Evolutionary conservation across 176 grass and related monocot species (phyloP).

Genomic region (Thinopyrum elongatum): DNA sequence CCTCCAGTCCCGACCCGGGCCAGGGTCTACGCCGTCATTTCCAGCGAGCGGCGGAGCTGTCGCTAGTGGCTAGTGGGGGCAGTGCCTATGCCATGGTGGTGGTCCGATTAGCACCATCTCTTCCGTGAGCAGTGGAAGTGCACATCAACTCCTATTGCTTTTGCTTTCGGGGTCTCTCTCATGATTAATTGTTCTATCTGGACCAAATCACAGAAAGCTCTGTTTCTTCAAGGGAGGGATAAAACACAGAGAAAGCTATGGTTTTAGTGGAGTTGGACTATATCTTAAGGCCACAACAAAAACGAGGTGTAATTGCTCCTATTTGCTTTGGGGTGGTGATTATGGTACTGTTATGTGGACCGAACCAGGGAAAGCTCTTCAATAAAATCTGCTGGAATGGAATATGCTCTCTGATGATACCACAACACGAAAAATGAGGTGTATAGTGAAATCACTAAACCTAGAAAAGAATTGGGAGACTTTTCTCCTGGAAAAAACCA

Average conservation of each 20-base stretch:
- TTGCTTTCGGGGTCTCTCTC: background rate
- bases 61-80: background rate
- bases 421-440: background rate
- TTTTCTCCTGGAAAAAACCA: background rate
- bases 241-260: background rate
- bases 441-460: background rate
- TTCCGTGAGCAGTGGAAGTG: background rate
- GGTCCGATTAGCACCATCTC: background rate
- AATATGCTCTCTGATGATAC: background rate
- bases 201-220: background rate
- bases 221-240: background rate
- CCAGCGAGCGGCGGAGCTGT: background rate
- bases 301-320: background rate
- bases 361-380: background rate
- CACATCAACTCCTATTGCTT: background rate
- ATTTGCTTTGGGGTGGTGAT: background rate
- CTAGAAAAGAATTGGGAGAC: background rate
- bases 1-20: background rate
- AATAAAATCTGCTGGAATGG: too few relatives aligned
- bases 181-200: background rate
- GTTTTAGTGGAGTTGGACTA: background rate
- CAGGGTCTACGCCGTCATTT: constrained; percentile 16
- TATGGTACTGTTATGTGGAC: background rate
- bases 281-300: background rate
- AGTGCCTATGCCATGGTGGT: background rate